A percentile compares a stretch with the other conserved stretches of the same genome.
Evolutionary conservation across 805 yeast genomes (phyloP).

Genomic region (Metschnikowia matae): DNA sequence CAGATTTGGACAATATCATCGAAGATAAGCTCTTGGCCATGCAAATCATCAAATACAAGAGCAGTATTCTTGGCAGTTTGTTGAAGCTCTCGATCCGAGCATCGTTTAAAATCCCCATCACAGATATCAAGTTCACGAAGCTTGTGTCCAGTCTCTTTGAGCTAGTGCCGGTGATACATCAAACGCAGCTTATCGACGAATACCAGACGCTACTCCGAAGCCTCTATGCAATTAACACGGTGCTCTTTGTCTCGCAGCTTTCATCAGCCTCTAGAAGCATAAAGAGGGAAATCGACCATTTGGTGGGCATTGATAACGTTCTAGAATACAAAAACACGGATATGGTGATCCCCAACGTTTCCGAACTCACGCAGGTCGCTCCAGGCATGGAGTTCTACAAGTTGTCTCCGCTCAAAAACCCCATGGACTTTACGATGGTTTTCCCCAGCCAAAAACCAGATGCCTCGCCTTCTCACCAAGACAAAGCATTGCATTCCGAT

Average conservation of each 20-base stretch:
- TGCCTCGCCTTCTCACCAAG: background rate
- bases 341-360: conserved; percentile 11
- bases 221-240: conserved; percentile 27
- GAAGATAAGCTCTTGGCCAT: conserved; percentile 30
- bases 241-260: conserved; percentile 25
- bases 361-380: conserved; percentile 31
- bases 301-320: conserved; percentile 30
- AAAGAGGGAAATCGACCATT: conserved; percentile 29
- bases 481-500: conserved; percentile 2
- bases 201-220: conserved; percentile 25
- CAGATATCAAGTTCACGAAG: conserved; percentile 28
- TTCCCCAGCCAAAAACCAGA: conserved; percentile 16
- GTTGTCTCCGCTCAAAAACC: conserved; percentile 29
- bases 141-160: conserved; percentile 27
- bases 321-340: conserved; percentile 13
- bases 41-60: conserved; percentile 35
- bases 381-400: conserved; percentile 15
- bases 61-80: conserved; percentile 24
- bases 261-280: conserved; percentile 18
- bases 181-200: conserved; percentile 23
- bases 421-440: conserved; percentile 33
- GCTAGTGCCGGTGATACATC: conserved; percentile 29
- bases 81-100: conserved; percentile 26
- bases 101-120: conserved; percentile 30
- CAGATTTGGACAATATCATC: conserved; percentile 28